Base-by-base conservation (phyloP, 352 stramenopile species). In the Phytophthora parvispora region DNA sequence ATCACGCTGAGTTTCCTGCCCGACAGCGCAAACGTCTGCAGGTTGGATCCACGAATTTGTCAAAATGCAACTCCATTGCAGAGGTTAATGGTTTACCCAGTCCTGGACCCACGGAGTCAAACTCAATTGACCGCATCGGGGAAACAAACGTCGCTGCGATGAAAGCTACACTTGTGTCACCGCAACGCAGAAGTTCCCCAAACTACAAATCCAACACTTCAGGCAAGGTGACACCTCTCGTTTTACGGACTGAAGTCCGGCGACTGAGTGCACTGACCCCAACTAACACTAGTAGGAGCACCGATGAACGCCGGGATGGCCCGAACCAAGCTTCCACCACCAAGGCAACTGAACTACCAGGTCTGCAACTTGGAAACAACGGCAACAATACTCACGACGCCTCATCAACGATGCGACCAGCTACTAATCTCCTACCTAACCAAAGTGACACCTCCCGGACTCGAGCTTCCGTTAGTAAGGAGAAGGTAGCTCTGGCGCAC, bases 1-100 rank as follows among this genome's bases (percentile, higher is more conserved):
- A 80, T 32, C 74, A 85, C 34, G 50, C 72, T 15, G 78, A 92
- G 25, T 69, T 90, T 51, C 84, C 82, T 47, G 72, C 72, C 22
- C 81, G 80, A 16, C 77, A 90, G 47, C 75, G 81, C 60, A 91
- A 91, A 54, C 75, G 88, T 8, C 47, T 94, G n/a, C 88, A 93
- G 59, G 84, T 95, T n/a, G 88, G 87, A 4, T 64, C 75, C 6
- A 95, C 86, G 0, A 95, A 95, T 55, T 60, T 93, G 27, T 58
- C 60, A 2, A 85, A 82, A 38, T 76, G 64, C 54, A 48, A 56
- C 22, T 77, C 75, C 0, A 57, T 69, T 8, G 47, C 61, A 0
- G 55, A 74, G 29, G 54, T 70, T 20, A 57, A 57, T 28, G 4
- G 25, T 13, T 29, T 56, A 18, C 10, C 49, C 12, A 64, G 54